These are phyloP conservation scores for Talaromyces sp. DNA, from an alignment of 2,329 filamentous ascomycete species.

Conservation along the genomic window DNA sequence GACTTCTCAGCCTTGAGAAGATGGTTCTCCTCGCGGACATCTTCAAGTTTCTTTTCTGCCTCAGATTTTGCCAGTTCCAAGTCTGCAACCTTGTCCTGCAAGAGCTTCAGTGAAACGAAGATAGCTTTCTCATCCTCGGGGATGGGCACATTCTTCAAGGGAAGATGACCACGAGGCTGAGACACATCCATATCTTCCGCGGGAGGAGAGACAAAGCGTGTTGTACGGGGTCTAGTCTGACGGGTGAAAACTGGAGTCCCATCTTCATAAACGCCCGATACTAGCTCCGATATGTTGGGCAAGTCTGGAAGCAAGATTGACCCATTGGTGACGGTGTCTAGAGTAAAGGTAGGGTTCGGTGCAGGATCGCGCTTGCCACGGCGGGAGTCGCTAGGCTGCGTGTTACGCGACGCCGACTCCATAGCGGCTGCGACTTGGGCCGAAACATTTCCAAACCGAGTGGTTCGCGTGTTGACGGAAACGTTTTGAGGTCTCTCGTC, in stretches of 20 bases:
- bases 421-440: constrained; percentile 41
- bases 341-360: constrained; percentile 29
- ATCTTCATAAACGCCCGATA: constrained; percentile 59
- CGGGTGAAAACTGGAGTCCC: constrained; percentile 58
- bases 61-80: constrained; percentile 58
- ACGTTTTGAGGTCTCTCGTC: constrained; percentile 50
- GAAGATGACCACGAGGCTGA: constrained; percentile 42
- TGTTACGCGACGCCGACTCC: constrained; percentile 38
- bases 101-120: constrained; percentile 58
- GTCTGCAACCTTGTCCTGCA: constrained; percentile 58
- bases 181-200: constrained; percentile 35
- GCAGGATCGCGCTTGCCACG: constrained; percentile 28
- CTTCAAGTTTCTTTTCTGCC: constrained; percentile 49
- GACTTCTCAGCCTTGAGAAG: constrained; percentile 48
- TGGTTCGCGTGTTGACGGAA: constrained; percentile 49
- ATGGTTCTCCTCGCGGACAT: constrained; percentile 54
- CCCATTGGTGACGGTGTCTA: constrained; percentile 48
- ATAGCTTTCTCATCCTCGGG: constrained; percentile 64
- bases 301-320: constrained; percentile 63
- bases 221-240: constrained; percentile 48
- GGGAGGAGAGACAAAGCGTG: constrained; percentile 55
- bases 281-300: constrained; percentile 60
- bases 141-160: constrained; percentile 56
- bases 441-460: constrained; percentile 55
- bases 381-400: constrained; percentile 34